These are phyloP conservation scores for Chalaropsis thielavioides DNA, from an alignment of 2,329 filamentous ascomycete genomes.

Conservation along the genomic window DNA sequence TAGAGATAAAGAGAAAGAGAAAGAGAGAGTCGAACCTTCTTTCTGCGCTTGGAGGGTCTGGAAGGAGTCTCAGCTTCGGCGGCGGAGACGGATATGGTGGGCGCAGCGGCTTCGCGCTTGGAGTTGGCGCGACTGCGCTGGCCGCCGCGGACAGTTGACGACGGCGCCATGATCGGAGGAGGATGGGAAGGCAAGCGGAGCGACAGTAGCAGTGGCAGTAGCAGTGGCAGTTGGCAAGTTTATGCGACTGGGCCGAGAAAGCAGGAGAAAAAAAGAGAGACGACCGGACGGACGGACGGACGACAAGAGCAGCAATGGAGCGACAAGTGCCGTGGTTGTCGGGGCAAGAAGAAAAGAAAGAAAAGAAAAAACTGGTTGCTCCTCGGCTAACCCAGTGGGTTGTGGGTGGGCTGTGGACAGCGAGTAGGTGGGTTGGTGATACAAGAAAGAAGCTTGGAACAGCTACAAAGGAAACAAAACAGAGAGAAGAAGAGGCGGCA, in stretches of 20 bases:
- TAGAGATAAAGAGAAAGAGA: no score
- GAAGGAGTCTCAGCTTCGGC: slow-evolving; percentile 43
- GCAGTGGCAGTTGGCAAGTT: background rate
- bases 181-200: background rate
- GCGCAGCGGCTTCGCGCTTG: slow-evolving; percentile 24
- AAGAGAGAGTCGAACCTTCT: slow-evolving; percentile 35
- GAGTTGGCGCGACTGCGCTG: slow-evolving; percentile 24
- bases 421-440: background rate
- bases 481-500: background rate
- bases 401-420: no score
- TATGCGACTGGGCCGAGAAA: background rate
- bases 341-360: background rate
- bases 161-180: slow-evolving; percentile 5
- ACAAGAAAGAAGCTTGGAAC: slow-evolving; percentile 1
- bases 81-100: slow-evolving; percentile 22
- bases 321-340: background rate
- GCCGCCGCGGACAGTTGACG: slow-evolving; percentile 26
- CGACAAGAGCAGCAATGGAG: background rate
- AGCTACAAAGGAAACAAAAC: slow-evolving; percentile 5
- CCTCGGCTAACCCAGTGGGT: no score
- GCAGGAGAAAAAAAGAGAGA: background rate
- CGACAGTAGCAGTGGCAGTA: background rate
- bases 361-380: no score
- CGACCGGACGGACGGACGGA: no score
- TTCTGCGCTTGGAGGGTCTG: slow-evolving; percentile 49